Conservation (phyloP, 129 eudicot species). For the Daucus carota region DH1_v3.0 NC_030383.2:61541501-61542000, state of each 20-base stretch:
- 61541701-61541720: constrained; percentile 4
- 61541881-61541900: constrained; percentile 24
- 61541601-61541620: constrained; percentile 1
- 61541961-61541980: not conserved
- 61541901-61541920: not conserved
- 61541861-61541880: constrained; percentile 25
- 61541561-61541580: not conserved
- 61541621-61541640: not conserved
- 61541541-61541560: constrained; percentile 12
- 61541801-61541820: constrained; percentile 8
- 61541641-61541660: not conserved
- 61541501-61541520: constrained; percentile 2
- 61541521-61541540: constrained; percentile 25
- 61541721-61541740: not conserved
- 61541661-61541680: constrained; percentile 4
- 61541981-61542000: not conserved
- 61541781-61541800: not conserved
- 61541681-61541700: constrained; percentile 5
- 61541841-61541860: constrained; percentile 29
- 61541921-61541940: not conserved
- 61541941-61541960: not conserved
- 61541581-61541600: not conserved
- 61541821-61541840: constrained; percentile 19
- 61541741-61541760: constrained; percentile 2
- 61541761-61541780: not conserved